phyloP scores from a whole-genome alignment of 371 early-diverging fungal species.

The Circinella minor region DNA sequence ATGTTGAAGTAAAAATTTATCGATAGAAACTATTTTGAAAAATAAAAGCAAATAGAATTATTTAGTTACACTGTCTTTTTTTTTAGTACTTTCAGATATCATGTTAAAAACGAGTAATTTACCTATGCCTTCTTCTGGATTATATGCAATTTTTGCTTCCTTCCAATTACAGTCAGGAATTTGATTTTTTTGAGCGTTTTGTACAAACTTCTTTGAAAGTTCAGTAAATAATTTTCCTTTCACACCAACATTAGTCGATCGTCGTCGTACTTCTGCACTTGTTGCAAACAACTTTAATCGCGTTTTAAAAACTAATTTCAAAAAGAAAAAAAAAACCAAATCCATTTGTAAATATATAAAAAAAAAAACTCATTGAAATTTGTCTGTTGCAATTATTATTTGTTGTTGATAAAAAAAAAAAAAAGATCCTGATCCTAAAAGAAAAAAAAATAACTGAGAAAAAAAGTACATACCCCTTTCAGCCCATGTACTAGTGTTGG shows the following conservation, averaged over 20 bases:
- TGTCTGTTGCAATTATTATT: too few species aligned
- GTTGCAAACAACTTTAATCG: conserved; percentile 16
- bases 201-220: conserved; percentile 23
- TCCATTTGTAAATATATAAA: background rate
- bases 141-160: background rate
- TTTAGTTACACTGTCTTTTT: too few species aligned
- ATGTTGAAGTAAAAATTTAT: conserved; percentile 32
- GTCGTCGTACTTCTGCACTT: conserved; percentile 23
- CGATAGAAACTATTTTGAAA: conserved; percentile 18
- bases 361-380: background rate
- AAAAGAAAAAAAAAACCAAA: too few species aligned
- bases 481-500: background rate
- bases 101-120: background rate
- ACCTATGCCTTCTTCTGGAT: conserved; percentile 11
- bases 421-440: too few species aligned
- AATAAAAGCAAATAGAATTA: too few species aligned
- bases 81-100: background rate
- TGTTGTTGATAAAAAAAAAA: too few species aligned
- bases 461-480: background rate
- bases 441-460: too few species aligned
- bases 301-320: conserved; percentile 10
- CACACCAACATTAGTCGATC: conserved; percentile 33
- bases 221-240: conserved; percentile 23
- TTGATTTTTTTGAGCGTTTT: conserved; percentile 14
- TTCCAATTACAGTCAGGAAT: background rate